Base-by-base conservation (phyloP, 129 eudicot genomes). In the Flaveria robusta region DNA sequence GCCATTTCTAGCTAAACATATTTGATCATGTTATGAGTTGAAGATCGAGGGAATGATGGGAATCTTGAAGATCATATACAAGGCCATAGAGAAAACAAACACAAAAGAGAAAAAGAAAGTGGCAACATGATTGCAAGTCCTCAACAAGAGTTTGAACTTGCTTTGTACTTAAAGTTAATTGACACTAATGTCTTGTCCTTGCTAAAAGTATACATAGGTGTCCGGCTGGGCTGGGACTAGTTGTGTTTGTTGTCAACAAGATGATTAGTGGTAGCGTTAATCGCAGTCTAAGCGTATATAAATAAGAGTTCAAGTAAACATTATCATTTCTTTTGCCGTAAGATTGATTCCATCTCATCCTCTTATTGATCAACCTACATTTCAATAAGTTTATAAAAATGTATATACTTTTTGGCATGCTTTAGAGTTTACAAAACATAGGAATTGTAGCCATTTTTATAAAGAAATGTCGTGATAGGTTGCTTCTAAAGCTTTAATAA, bases 21-120 rank as follows among this genome's bases (percentile, higher is more conserved):
- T 34, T 52, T 34, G 39, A 34, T 27, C 8, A 22, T 37, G 52
- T 43, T 52, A 12, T 15, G 16, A 14, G 31, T 9, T 39, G 49
- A 42, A 43, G 15, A 27, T 54, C 62, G 45, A 26, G 29, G 66
- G 66, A 18, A 16, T 71, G 26, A 55, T 77, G 63, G 51, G 81
- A 77, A 69, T 78, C 76, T 69, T 78, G 71, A 78, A 68, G 63
- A 78, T 78, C 76, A 60, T 78, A 78, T 37, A 78, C 16, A 66
- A 11, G 12, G 24, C 81, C 70, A 69, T 45, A 12, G 51, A 18
- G 45, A 34, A 24, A 68, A 68, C 62, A 68, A 77, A 39, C 74
- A 77, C 47, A 41, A 45, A 67, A 42, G 13, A 11, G 31, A 37
- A 77, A 68, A 68, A 54, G 45, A 15, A 45, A 55, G 7, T 78